Conservation (phyloP, 192 early-diverging fungal species). For the Rhizophlyctis rosea region DNA sequence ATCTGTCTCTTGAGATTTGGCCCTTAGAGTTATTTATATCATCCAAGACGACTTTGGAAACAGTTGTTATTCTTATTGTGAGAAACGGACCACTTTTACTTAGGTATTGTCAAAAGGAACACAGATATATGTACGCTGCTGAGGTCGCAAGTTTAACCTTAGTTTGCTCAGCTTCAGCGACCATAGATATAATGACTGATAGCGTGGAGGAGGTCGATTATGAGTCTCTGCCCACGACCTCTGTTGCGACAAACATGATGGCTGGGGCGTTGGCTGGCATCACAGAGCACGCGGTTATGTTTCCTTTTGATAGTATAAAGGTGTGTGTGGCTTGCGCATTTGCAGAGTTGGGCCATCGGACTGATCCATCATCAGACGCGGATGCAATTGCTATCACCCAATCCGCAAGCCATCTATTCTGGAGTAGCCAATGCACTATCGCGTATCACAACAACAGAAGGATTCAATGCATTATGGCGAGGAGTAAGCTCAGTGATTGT, state of each 20-base stretch:
- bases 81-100: too few species aligned
- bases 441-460: constrained; percentile 72
- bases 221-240: constrained; percentile 84
- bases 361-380: too few species aligned
- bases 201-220: constrained; percentile 95
- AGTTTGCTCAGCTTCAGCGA: too few species aligned
- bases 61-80: too few species aligned
- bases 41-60: too few species aligned
- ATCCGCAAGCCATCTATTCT: constrained; percentile 64
- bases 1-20: too few species aligned
- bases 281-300: constrained; percentile 94
- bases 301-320: constrained; percentile 93
- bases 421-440: constrained; percentile 67
- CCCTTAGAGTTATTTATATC: too few species aligned
- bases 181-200: too few species aligned
- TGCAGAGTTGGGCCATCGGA: too few species aligned
- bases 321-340: constrained; percentile 46
- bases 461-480: constrained; percentile 80
- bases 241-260: constrained; percentile 77
- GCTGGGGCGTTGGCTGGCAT: constrained; percentile 97
- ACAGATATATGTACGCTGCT: too few species aligned
- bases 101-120: too few species aligned
- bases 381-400: constrained; percentile 82
- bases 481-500: constrained; percentile 90
- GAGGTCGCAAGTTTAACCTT: too few species aligned